Evolutionary conservation across 2,329 filamentous ascomycete species (phyloP).

Genomic region (Coleophoma crateriformis): DNA sequence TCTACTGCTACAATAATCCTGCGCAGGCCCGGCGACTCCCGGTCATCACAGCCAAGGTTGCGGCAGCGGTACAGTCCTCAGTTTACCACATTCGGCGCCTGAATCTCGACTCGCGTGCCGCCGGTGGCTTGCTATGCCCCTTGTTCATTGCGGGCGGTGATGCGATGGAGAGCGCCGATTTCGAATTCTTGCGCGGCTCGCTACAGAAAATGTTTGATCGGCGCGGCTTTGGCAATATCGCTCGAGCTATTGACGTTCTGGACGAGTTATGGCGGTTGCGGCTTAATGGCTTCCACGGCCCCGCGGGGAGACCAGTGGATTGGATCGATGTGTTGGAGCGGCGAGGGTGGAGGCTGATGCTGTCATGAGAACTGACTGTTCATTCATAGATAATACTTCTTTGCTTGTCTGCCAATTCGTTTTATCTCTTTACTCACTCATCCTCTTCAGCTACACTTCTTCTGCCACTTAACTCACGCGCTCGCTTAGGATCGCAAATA

Average conservation of each 20-base stretch:
- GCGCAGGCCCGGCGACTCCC: background rate
- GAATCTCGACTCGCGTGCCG: constrained; percentile 1
- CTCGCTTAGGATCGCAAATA: constrained; percentile 12
- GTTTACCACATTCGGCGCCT: background rate
- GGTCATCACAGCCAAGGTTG: background rate
- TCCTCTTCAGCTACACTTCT: background rate
- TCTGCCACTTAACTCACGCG: too few relatives aligned
- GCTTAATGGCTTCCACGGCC: background rate
- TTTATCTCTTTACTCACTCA: background rate
- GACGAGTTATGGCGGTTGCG: constrained; percentile 7
- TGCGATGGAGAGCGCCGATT: constrained; percentile 1
- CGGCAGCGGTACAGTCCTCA: background rate
- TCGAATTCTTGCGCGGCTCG: constrained; percentile 1
- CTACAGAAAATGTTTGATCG: background rate
- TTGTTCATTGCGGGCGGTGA: constrained; percentile 9
- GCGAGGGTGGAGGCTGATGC: constrained; percentile 1
- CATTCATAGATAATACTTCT: too few relatives aligned
- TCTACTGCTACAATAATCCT: background rate
- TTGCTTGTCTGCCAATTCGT: background rate
- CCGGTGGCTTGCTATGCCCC: constrained; percentile 3
- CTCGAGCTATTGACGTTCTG: constrained; percentile 2
- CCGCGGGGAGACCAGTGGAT: background rate
- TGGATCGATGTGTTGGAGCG: constrained; percentile 2
- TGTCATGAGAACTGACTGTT: background rate
- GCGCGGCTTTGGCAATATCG: constrained; percentile 4